A percentile compares a stretch with the other conserved stretches of the same genome.
Conservation (phyloP, 202 grass and related monocot genomes). For the Carex sylvatica region DNA sequence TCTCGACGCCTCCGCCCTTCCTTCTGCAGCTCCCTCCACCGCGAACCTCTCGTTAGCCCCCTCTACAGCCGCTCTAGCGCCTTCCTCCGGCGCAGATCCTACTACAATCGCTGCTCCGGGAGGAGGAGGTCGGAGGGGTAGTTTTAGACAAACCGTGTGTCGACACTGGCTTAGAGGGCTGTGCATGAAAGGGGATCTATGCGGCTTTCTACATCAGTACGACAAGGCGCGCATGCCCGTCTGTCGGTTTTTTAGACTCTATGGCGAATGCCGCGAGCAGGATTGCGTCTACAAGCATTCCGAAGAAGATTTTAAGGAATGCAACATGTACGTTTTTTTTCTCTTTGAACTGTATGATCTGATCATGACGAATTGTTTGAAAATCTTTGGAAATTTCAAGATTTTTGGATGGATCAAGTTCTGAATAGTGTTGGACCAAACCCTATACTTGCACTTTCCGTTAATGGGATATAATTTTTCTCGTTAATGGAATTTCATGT, state of each 20-base stretch:
- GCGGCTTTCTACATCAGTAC: conserved; percentile 98
- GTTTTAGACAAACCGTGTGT: conserved; percentile 92
- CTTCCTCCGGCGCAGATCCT: conserved; percentile 32
- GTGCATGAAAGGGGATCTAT: conserved; percentile 95
- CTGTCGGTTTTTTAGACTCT: conserved; percentile 91
- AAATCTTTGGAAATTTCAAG: background rate
- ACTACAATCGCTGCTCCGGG: background rate
- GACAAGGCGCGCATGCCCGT: conserved; percentile 99
- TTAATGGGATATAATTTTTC: background rate
- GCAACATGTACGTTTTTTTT: conserved; percentile 68
- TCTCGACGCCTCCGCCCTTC: conserved; percentile 48
- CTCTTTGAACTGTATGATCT: background rate
- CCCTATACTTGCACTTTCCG: background rate
- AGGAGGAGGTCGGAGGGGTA: conserved; percentile 56
- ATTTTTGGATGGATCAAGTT: background rate
- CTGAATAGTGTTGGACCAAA: background rate
- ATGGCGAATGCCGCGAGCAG: conserved; percentile 87
- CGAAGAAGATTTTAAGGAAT: conserved; percentile 93
- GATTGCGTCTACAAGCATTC: conserved; percentile 98
- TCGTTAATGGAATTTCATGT: background rate
- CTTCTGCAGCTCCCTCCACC: conserved; percentile 21
- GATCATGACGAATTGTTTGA: conserved; percentile 1
- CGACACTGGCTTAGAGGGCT: conserved; percentile 96
- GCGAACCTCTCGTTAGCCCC: conserved; percentile 6
- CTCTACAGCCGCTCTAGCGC: background rate